Evolutionary conservation across 2,329 filamentous ascomycete species (phyloP).

Genomic region (Elsinoe necatrix): DNA sequence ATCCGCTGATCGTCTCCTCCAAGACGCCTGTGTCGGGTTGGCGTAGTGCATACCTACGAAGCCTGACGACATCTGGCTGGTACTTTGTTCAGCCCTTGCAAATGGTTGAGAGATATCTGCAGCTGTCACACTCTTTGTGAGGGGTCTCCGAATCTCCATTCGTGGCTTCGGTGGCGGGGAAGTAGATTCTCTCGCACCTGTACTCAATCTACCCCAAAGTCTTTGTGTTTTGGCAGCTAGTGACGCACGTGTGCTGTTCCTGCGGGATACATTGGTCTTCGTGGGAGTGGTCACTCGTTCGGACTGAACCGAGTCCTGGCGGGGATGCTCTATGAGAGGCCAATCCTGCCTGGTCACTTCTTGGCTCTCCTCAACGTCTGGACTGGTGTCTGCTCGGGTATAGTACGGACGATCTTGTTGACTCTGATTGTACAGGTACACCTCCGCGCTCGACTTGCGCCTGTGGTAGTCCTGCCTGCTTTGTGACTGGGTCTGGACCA

Average conservation of each 20-base stretch:
- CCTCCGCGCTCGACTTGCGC: conserved; percentile 9
- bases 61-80: background rate
- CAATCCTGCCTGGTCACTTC: background rate
- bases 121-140: conserved; percentile 3
- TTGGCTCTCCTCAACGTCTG: background rate
- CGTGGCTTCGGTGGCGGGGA: conserved; percentile 12
- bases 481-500: background rate
- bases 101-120: background rate
- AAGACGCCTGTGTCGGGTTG: conserved; percentile 1
- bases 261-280: background rate
- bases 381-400: conserved; percentile 10
- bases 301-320: background rate
- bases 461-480: background rate
- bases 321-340: background rate
- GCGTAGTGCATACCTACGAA: conserved; percentile 13
- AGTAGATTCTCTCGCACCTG: background rate
- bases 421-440: conserved; percentile 1
- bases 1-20: conserved; percentile 9
- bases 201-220: conserved; percentile 10
- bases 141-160: background rate
- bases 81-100: background rate
- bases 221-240: conserved; percentile 13
- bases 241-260: conserved; percentile 12
- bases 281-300: background rate
- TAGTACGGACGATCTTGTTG: background rate